These are phyloP conservation scores for Trichoderma gamsii DNA, from an alignment of 495 filamentous ascomycete species.

Conservation along the genomic window DNA sequence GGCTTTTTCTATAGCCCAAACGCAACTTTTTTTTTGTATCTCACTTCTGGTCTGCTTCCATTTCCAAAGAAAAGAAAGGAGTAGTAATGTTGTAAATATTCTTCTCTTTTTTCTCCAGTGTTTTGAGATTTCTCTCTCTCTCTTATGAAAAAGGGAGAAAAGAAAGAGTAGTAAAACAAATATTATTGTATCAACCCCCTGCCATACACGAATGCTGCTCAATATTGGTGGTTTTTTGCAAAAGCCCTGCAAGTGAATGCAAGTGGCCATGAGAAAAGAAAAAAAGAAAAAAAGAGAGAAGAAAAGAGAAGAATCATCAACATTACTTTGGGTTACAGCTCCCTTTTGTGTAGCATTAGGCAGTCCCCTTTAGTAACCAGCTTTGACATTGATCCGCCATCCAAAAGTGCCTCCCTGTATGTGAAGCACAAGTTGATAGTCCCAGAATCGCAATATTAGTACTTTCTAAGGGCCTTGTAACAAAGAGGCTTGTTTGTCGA, in stretches of 20 bases:
- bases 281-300: slow-evolving; percentile 17
- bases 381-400: slow-evolving; percentile 2
- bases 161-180: slow-evolving; percentile 22
- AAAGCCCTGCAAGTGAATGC: slow-evolving; percentile 21
- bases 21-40: neutral
- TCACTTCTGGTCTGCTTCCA: neutral
- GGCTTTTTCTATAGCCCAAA: neutral
- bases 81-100: neutral
- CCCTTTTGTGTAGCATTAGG: neutral
- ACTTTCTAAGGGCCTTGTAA: neutral
- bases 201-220: slow-evolving; percentile 5
- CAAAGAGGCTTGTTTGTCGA: neutral
- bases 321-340: neutral
- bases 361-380: neutral
- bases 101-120: neutral
- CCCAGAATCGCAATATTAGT: neutral
- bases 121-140: neutral
- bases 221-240: slow-evolving; percentile 10
- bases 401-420: neutral
- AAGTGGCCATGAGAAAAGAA: slow-evolving; percentile 17
- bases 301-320: slow-evolving; percentile 19
- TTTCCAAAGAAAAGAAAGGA: neutral
- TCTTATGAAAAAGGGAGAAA: neutral
- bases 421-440: neutral
- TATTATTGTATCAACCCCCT: slow-evolving; percentile 23